Base-by-base conservation (phyloP, 768 basidiomycete species). In the Pulveroboletus sp. region DNA sequence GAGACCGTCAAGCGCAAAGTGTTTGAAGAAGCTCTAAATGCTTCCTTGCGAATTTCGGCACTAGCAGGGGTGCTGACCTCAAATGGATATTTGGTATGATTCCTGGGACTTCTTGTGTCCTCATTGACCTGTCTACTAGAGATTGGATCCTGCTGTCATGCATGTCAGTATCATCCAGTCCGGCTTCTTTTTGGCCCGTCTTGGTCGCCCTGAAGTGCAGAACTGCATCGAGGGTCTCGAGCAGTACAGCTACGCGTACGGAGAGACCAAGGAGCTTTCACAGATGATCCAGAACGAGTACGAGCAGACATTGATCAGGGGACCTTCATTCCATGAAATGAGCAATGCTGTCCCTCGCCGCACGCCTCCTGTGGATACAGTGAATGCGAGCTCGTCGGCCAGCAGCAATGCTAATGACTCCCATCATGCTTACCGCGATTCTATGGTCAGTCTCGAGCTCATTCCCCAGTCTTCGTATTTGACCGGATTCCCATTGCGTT, bases 181-280 rank as follows among this genome's bases (percentile, higher is more conserved):
- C 0, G 93, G 93, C 11, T 81, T 77, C 42, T 73, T 93, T 12
- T 79, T 95, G 46, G 93, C 91, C 6, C 79, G 83, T 24, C 69
- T 87, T n/a, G 92, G 86, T 7, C 83, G 89, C 17, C 82, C 83
- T 1, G 93, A 94, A 67, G 90, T 88, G 30, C 69, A 76, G 47
- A 85, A 86, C 58, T 95, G 93, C 65, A 84, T 95, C 58, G 80
- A 78, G 21, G 93, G 89, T 27, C 75, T 96, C 21, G 79, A 88
- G 59, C 93, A 96, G 68, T 94, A 94, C 64, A 87, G 87, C 60
- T 80, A 83, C 59, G 86, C 89, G 17, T 92, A 91, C 57, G 91
- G 91, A 63, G 89, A 92, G 57, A 85, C 89, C 28, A 86, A 81
- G 36, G 88, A 89, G 27, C 80, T 85, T 59, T 86, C 89, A 3